Evolutionary conservation across 768 basidiomycete species (phyloP).

Genomic region (Leucocoprinus sp.): DNA sequence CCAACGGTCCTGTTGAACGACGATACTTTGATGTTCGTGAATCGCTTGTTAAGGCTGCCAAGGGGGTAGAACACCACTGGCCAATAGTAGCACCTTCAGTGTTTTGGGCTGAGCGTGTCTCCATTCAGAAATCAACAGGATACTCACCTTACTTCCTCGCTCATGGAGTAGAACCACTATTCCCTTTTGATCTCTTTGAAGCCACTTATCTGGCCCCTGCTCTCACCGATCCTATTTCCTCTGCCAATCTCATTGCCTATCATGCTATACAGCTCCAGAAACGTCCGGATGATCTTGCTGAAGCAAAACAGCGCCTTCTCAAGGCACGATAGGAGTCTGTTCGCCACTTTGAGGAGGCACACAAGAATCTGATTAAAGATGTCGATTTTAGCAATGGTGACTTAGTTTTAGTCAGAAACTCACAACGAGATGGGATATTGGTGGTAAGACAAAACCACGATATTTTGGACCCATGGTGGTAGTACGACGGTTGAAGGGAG

Average conservation of each 20-base stretch:
- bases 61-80: conserved; percentile 26
- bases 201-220: conserved; percentile 12
- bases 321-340: no score
- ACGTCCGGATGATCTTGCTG: conserved; percentile 17
- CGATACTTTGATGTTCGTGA: conserved; percentile 21
- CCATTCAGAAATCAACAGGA: conserved; percentile 21
- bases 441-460: conserved; percentile 19
- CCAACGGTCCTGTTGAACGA: conserved; percentile 28
- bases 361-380: no score
- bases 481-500: conserved; percentile 16
- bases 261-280: background rate
- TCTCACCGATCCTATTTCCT: background rate
- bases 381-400: no score
- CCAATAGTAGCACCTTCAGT: conserved; percentile 15
- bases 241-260: background rate
- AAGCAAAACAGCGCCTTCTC: conserved; percentile 12
- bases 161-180: conserved; percentile 24
- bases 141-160: conserved; percentile 28
- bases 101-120: conserved; percentile 26
- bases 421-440: background rate
- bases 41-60: conserved; percentile 22
- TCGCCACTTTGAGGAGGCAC: no score
- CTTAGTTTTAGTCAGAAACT: conserved; percentile 14
- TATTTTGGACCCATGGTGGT: conserved; percentile 28
- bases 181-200: conserved; percentile 23